Percentiles rank a stretch among this genome's conserved stretches.
phyloP scores from a whole-genome alignment of 768 basidiomycete genomes.

The Phanerochaete sordida region DNA sequence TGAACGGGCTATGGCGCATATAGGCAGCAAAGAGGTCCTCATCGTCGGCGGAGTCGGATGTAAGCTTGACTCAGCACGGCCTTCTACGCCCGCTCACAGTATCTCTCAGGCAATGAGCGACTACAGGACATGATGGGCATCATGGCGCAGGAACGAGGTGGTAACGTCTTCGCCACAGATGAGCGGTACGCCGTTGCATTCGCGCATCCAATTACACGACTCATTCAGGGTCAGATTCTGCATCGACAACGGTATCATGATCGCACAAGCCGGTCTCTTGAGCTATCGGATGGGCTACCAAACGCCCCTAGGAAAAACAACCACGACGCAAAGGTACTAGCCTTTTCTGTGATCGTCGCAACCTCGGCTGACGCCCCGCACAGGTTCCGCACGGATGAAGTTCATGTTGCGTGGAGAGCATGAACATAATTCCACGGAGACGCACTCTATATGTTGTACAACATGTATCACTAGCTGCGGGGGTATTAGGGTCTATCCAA shows the following conservation, averaged over 20 bases:
- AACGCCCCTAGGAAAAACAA: conserved; percentile 76
- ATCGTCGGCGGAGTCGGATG: conserved; percentile 99
- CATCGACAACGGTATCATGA: conserved; percentile 99
- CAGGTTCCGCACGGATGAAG: conserved; percentile 94
- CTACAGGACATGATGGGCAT: conserved; percentile 99
- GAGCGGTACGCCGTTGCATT: conserved; percentile 59
- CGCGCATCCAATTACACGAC: background rate
- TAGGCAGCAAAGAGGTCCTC: conserved; percentile 91
- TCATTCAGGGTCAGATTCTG: conserved; percentile 64
- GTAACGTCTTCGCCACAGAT: conserved; percentile 91
- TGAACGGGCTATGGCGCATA: conserved; percentile 98
- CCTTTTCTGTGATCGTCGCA: background rate
- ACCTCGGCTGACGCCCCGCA: background rate
- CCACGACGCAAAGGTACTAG: conserved; percentile 85
- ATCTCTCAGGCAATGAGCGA: conserved; percentile 72
- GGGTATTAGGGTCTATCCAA: background rate
- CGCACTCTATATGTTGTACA: background rate
- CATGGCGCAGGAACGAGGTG: conserved; percentile 90
- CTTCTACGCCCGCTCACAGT: background rate
- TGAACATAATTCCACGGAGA: background rate
- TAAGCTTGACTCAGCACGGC: conserved; percentile 39
- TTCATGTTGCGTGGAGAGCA: conserved; percentile 86
- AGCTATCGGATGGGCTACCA: conserved; percentile 86
- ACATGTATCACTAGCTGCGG: conserved; percentile 5
- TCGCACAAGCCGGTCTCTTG: conserved; percentile 94